Evolutionary conservation across 1,139 yeast species (phyloP), one percentile per base, ranked within the genome.

Genomic region (Taphrina flavorubra): DNA sequence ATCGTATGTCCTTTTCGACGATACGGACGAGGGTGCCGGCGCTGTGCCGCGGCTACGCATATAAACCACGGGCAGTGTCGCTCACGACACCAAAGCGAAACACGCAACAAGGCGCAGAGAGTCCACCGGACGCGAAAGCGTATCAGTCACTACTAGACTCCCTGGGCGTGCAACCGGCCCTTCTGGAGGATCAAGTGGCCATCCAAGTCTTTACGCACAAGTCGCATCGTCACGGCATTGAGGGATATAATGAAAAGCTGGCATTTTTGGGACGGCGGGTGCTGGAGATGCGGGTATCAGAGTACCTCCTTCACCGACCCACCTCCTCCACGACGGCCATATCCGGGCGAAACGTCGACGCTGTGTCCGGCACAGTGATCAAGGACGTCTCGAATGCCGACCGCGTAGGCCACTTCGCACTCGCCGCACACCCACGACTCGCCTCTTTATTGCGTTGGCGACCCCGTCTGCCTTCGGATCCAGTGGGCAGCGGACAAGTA

Each of bases 141-240:
- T 53, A 53, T 25, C 58, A 53, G 44, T 40, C 58, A n/a, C 20
- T 53, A 40, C 18, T 37, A 16, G 20, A 13, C 1, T 7, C 36
- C 10, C 58, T 53, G 44, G 58, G 58, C 42, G 42, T 53, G 58
- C 31, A 25, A 25, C 7, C 40, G 20, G 3, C 7, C 36, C 14
- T 16, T 16, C 18, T 64, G 36, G 44, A 60, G n/a, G 68, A 56
- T 25, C 10, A 51, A 2, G 7, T 55, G 36, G 68, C 68, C 37
- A 34, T 59, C 20, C 70, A 69, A 42, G 18, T 40, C 36, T 46
- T 69, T 36, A 69, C 70, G 31, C 70, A 69, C 59, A 69, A 69
- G n/a, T 65, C 70, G 8, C 60, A 49, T 37, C 31, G 16, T 8
- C 70, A 69, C 39, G 70, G 70, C 10, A 13, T 25, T 11, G 46